Base-by-base conservation (phyloP, 1,139 yeast genomes). In the Lodderomyces margitis region DNA sequence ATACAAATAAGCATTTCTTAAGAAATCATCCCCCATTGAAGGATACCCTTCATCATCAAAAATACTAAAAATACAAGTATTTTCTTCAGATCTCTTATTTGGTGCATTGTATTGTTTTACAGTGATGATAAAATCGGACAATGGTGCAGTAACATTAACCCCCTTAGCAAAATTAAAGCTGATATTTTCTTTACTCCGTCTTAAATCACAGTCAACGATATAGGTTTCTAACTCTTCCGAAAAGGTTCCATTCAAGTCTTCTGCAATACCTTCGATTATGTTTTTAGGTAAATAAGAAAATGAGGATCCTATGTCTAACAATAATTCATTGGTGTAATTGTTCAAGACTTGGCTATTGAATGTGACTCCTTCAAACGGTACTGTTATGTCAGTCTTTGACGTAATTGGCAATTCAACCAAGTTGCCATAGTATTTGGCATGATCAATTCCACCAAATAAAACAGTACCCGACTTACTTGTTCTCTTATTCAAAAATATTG, bases 401-500 rank as follows among this genome's bases (percentile, higher is more conserved):
- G 46, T 43, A 32, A 66, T 48, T 33, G 56, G 59, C 41, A 52
- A 47, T 5, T 50, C 43, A 5, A 50, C 59, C 46, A 79, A 61
- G 1, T 59, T 57, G 8, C 84, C 85, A 0, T 59, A 46, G 46
- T 66, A 72, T 57, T 80, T 80, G 28, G 78, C 74, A 31, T 66
- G 63, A 54, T 80, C 86, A 39, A 78, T 61, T 21, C 78, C 86
- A 4, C 86, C 86, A 55, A 80, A 80, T 35, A 80, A 63, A 34
- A 80, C 58, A 10, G 67, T 53, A 3, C 85, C 85, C 1, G 56
- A 42, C 11, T 55, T 50, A 5, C 76, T 59, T 6, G 6, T 9
- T 24, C n/a, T n/a, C n/a, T n/a, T n/a, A n/a, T 53, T 51, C 48
- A 69, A 60, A 51, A 59, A 68, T 40, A 69, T 52, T 3, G 72